phyloP scores from a whole-genome alignment of 176 grass and related monocot species.

The Calamus simplicifolius region DNA sequence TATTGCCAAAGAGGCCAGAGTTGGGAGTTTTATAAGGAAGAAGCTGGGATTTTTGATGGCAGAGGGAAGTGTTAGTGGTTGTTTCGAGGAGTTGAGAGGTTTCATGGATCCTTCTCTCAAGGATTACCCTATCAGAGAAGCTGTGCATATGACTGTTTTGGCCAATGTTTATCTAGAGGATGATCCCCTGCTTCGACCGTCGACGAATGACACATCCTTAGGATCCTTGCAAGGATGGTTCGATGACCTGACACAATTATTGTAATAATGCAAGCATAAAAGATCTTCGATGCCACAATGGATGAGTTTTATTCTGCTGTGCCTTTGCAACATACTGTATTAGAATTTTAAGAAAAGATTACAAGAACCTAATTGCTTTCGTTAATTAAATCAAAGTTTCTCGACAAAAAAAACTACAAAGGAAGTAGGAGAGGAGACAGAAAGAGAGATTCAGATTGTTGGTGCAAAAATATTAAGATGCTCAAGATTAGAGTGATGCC shows the following conservation, averaged over 20 bases:
- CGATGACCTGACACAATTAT: not conserved
- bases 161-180: slow-evolving; percentile 1
- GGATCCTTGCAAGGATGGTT: slow-evolving; percentile 1
- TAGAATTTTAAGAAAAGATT: too few relatives aligned
- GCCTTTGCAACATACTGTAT: too few relatives aligned
- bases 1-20: not conserved
- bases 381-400: too few relatives aligned
- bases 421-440: too few relatives aligned
- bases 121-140: not conserved
- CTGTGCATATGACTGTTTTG: not conserved
- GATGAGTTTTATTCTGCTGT: too few relatives aligned
- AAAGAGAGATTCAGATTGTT: too few relatives aligned
- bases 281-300: too few relatives aligned
- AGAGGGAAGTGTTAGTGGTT: not conserved
- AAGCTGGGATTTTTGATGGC: not conserved
- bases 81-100: slow-evolving; percentile 1
- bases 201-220: not conserved
- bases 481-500: too few relatives aligned
- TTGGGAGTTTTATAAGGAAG: not conserved
- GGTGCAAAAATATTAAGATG: too few relatives aligned
- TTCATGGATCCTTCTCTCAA: slow-evolving; percentile 6
- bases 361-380: too few relatives aligned
- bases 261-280: not conserved
- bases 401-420: too few relatives aligned
- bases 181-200: not conserved